Evolutionary conservation across 371 early-diverging fungal genomes (phyloP).

Genomic region (Lichtheimia ramosa): DNA sequence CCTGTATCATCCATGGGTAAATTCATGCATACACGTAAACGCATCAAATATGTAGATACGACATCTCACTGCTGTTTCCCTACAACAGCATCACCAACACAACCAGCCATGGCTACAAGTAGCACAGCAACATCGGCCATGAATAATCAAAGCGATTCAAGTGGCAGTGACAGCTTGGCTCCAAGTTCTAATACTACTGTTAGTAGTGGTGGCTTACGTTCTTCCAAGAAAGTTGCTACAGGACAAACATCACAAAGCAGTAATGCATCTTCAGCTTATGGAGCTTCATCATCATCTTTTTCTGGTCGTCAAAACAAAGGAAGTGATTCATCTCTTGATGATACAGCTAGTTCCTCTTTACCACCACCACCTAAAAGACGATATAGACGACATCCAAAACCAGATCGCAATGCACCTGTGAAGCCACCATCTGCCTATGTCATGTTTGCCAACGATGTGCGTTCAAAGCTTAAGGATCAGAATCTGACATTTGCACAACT

Average conservation of each 20-base stretch:
- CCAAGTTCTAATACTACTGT: too few species aligned
- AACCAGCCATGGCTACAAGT: too few species aligned
- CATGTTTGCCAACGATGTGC: slow-evolving; percentile 50
- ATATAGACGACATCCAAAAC: slow-evolving; percentile 55
- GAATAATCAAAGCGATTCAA: not conserved
- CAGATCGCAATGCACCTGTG: slow-evolving; percentile 52
- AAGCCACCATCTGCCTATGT: slow-evolving; percentile 62
- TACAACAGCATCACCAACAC: not conserved
- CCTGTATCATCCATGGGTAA: not conserved
- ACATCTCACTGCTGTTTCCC: too few species aligned
- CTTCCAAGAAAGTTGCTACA: too few species aligned
- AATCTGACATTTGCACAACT: slow-evolving; percentile 48
- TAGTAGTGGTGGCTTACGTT: too few species aligned
- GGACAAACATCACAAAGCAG: not conserved
- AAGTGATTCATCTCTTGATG: slow-evolving; percentile 13
- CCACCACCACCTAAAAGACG: slow-evolving; percentile 25
- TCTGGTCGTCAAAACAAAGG: slow-evolving; percentile 1
- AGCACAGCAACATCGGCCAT: not conserved
- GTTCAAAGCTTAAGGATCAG: slow-evolving; percentile 37
- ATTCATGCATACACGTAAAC: too few species aligned
- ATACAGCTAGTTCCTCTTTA: not conserved
- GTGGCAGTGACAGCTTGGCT: not conserved
- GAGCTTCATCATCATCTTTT: not conserved
- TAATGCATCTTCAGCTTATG: not conserved
- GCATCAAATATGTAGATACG: too few species aligned